Evolutionary conservation across 768 basidiomycete species (phyloP).

Genomic region (Phlebiopsis flavidoalba): DNA sequence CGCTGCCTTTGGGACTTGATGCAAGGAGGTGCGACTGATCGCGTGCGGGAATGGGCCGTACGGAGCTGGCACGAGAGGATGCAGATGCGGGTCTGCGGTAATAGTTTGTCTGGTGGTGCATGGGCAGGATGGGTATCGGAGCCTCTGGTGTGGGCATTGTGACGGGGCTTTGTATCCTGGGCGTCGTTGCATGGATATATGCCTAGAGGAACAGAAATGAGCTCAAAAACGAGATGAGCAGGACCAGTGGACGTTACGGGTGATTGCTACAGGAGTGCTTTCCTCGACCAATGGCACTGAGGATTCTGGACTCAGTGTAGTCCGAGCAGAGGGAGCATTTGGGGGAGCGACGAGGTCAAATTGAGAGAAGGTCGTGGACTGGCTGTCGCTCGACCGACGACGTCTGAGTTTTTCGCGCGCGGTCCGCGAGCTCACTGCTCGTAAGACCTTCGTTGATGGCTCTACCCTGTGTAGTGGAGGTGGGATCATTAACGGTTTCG

Average conservation of each 20-base stretch:
- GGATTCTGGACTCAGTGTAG: neutral
- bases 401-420: slow-evolving; percentile 30
- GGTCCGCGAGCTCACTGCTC: slow-evolving; percentile 14
- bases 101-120: neutral
- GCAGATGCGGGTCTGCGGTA: slow-evolving; percentile 3
- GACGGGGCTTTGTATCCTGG: neutral
- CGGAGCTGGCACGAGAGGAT: neutral
- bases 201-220: neutral
- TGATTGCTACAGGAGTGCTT: slow-evolving; percentile 7
- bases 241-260: neutral
- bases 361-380: slow-evolving; percentile 14
- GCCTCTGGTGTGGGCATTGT: slow-evolving; percentile 7
- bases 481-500: slow-evolving; percentile 29
- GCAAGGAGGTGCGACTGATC: neutral
- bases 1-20: slow-evolving; percentile 8
- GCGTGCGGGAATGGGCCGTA: neutral
- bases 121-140: neutral
- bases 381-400: slow-evolving; percentile 37
- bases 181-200: neutral
- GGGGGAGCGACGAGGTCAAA: slow-evolving; percentile 12
- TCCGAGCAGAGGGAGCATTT: slow-evolving; percentile 3
- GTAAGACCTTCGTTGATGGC: slow-evolving; percentile 5
- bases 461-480: slow-evolving; percentile 23
- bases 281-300: slow-evolving; percentile 16
- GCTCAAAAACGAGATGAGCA: neutral